A percentile compares a stretch with the other conserved stretches of the same genome.
Evolutionary conservation across 108 stramenopile species (phyloP).

Genomic region (Cyclostephanos invisitatus): DNA sequence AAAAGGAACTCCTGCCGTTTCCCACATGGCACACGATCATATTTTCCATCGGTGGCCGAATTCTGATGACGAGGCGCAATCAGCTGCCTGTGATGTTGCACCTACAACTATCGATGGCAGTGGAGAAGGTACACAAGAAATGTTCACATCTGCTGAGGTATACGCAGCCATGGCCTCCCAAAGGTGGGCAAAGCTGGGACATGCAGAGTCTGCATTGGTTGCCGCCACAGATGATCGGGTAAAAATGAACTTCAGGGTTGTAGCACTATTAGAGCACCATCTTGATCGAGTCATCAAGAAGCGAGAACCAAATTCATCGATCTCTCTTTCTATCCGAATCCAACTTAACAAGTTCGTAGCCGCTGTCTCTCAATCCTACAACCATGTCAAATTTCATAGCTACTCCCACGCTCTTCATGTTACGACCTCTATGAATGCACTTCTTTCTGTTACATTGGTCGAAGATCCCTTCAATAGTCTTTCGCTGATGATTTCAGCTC

Average conservation of each 20-base stretch:
- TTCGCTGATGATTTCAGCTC: slow-evolving; percentile 41
- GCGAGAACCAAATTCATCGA: neutral
- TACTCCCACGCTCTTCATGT: slow-evolving; percentile 34
- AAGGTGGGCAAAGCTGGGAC: neutral
- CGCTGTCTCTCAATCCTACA: slow-evolving; percentile 24
- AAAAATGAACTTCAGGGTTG: neutral
- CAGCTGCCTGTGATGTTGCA: too few species aligned
- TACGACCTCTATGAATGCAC: slow-evolving; percentile 35
- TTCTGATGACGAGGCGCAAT: too few species aligned
- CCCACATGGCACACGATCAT: too few species aligned
- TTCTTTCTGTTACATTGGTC: slow-evolving; percentile 24
- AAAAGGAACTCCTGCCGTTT: too few species aligned
- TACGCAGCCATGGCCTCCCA: neutral
- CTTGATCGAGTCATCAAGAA: neutral
- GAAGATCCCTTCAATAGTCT: slow-evolving; percentile 40
- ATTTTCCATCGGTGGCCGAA: too few species aligned
- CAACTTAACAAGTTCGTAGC: slow-evolving; percentile 25
- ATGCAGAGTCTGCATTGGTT: slow-evolving; percentile 1
- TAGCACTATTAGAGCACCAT: slow-evolving; percentile 1
- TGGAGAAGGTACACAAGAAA: neutral
- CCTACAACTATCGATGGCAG: too few species aligned
- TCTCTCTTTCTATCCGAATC: slow-evolving; percentile 9
- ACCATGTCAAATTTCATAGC: slow-evolving; percentile 16
- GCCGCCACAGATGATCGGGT: neutral
- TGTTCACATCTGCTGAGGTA: neutral